A percentile compares a stretch with the other conserved stretches of the same genome.
phyloP scores from a whole-genome alignment of 306 rosid species.

The Vicia sativa region DNA sequence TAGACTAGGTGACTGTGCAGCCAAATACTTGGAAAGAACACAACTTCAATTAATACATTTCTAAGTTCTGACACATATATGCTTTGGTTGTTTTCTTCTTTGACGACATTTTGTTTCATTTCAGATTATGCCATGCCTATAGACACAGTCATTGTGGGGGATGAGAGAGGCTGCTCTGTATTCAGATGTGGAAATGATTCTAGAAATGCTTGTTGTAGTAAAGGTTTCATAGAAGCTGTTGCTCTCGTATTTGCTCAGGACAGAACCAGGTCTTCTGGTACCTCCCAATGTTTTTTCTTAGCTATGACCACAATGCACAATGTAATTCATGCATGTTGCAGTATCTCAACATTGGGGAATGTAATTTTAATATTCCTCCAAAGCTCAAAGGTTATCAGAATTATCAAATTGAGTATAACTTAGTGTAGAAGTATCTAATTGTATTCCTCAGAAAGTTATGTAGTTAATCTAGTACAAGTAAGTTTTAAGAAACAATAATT shows the following conservation, averaged over 20 bases:
- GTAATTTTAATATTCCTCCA: background rate
- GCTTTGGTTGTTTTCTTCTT: background rate
- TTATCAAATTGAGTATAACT: background rate
- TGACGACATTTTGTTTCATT: conserved; percentile 25
- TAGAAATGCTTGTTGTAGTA: conserved; percentile 43
- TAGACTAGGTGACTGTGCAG: background rate
- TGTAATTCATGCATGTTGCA: conserved; percentile 10
- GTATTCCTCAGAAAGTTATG: conserved; percentile 12
- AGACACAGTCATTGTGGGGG: conserved; percentile 79
- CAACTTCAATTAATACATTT: conserved; percentile 9
- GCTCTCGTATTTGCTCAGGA: conserved; percentile 78
- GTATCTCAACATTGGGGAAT: conserved; percentile 10
- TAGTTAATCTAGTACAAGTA: conserved; percentile 22
- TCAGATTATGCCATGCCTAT: conserved; percentile 76
- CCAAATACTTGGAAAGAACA: background rate
- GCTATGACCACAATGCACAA: conserved; percentile 18
- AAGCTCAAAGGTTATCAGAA: conserved; percentile 5
- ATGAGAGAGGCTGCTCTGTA: conserved; percentile 59
- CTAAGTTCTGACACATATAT: conserved; percentile 22
- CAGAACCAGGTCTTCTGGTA: conserved; percentile 60
- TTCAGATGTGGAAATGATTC: conserved; percentile 48
- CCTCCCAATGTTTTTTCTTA: conserved; percentile 33
- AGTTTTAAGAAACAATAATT: conserved; percentile 6
- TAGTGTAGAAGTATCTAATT: background rate
- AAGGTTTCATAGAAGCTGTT: conserved; percentile 52